These are phyloP conservation scores for Acer yangbiense DNA, from an alignment of 345 rosid species.

Conservation along the genomic window DNA sequence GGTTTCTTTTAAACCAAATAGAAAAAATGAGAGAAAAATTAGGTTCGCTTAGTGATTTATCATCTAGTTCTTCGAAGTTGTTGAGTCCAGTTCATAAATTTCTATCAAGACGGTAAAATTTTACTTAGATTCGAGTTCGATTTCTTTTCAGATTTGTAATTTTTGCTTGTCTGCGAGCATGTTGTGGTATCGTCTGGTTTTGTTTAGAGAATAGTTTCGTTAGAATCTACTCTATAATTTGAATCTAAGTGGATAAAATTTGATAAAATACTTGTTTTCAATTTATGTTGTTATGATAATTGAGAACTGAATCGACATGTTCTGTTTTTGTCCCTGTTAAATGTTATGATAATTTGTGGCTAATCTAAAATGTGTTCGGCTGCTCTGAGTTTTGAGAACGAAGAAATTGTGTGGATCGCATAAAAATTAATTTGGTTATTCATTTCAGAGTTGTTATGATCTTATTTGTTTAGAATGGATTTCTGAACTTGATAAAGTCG, in stretches of 20 bases:
- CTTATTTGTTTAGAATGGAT: not conserved
- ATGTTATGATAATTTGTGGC: not conserved
- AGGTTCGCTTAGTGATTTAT: not conserved
- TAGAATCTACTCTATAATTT: not conserved
- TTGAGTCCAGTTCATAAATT: slow-evolving; percentile 1
- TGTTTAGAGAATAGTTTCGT: too few species aligned
- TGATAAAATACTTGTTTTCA: not conserved
- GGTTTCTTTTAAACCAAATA: not conserved
- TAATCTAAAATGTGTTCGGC: not conserved
- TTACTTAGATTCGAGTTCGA: not conserved
- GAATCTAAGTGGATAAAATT: not conserved
- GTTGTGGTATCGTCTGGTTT: not conserved
- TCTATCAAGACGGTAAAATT: slow-evolving; percentile 11
- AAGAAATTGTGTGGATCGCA: too few species aligned
- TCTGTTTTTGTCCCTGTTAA: not conserved
- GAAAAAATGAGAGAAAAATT: not conserved
- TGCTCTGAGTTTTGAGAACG: too few species aligned
- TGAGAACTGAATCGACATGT: not conserved
- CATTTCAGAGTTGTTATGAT: not conserved
- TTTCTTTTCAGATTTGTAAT: not conserved
- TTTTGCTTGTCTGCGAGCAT: not conserved
- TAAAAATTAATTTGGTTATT: not conserved
- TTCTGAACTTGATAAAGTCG: slow-evolving; percentile 12
- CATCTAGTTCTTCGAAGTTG: not conserved
- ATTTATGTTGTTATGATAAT: not conserved